Evolutionary conservation across 73 alveolate species (phyloP).

Genomic region (Stentor coeruleus): DNA sequence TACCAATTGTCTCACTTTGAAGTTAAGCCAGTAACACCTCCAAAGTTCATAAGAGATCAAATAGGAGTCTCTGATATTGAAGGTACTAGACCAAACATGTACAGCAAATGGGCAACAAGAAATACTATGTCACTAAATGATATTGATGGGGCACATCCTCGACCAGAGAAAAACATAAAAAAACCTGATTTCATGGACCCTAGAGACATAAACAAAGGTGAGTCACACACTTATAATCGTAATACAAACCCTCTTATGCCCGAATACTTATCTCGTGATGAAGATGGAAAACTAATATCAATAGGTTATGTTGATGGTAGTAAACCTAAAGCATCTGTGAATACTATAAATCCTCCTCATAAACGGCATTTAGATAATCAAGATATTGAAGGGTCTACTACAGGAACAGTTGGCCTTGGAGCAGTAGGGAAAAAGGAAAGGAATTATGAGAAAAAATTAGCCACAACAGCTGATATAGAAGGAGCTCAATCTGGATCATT

Average conservation of each 20-base stretch:
- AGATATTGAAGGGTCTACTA: slow-evolving; percentile 44
- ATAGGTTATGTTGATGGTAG: slow-evolving; percentile 21
- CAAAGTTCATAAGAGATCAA: slow-evolving; percentile 84
- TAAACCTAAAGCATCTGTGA: not conserved
- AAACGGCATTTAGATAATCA: not conserved
- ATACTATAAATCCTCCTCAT: slow-evolving; percentile 15
- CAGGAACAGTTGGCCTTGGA: slow-evolving; percentile 41
- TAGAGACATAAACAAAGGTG: slow-evolving; percentile 2
- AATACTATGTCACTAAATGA: slow-evolving; percentile 66
- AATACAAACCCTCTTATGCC: slow-evolving; percentile 12
- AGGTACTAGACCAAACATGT: slow-evolving; percentile 74
- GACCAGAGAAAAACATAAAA: not conserved
- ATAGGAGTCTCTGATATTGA: slow-evolving; percentile 71
- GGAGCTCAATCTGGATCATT: slow-evolving; percentile 44
- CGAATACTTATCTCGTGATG: not conserved
- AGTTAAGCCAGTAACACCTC: slow-evolving; percentile 65
- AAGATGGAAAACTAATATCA: not conserved
- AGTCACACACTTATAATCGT: not conserved
- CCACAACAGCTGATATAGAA: slow-evolving; percentile 26
- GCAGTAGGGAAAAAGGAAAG: slow-evolving; percentile 31
- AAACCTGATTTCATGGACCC: slow-evolving; percentile 19
- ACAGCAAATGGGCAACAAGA: slow-evolving; percentile 63
- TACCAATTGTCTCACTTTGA: slow-evolving; percentile 72
- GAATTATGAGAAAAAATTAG: not conserved
- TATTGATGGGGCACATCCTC: slow-evolving; percentile 63